Evolutionary conservation across 768 basidiomycete species (phyloP), one percentile per base, ranked within the genome.

Genomic region (Sarcodon sp.): DNA sequence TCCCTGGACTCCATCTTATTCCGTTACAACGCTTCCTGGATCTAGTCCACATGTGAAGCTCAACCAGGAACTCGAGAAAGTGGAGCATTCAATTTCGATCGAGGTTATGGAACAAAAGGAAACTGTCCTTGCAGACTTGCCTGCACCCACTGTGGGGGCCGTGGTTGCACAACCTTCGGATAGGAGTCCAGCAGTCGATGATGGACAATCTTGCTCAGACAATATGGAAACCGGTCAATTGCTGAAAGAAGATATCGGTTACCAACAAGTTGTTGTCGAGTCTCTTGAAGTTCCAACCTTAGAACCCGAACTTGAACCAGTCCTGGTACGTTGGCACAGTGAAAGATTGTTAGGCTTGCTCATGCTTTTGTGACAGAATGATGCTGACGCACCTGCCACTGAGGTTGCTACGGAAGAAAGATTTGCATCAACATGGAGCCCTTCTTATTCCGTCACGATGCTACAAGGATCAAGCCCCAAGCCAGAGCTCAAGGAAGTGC

Each of bases 1-100:
- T 3, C 64, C 67, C 4, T 67, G 65, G 66, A 66, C 66, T 9
- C 66, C 65, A 5, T 68, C 67, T 11, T 68, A 68, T 47, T 60
- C 64, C 7, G 66, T 67, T 8, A 64, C 62, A 11, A 65, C 66
- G 53, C 66, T 65, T n/a, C 53, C 59, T 38, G 51, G 53, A 35
- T 54, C 57, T 8, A 15, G 16, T 8, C 31, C 33, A 10, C 48
- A 54, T 32, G 44, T 48, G 34, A 47, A 44, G n/a, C 21, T 44
- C 32, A 37, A 16, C 11, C 44, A 21, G 16, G 49, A 43, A 38
- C 38, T 34, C 47, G 44, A 33, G 13, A 16, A 12, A 38, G 46
- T 7, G 52, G 35, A 10, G 6, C 16, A 36, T n/a, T n/a, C 10
- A 44, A 27, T 34, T 11, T 6, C 32, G 33, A 47, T 7, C 6